Evolutionary conservation across 2,329 filamentous ascomycete species (phyloP).

Genomic region (Thelonectria blattea): DNA sequence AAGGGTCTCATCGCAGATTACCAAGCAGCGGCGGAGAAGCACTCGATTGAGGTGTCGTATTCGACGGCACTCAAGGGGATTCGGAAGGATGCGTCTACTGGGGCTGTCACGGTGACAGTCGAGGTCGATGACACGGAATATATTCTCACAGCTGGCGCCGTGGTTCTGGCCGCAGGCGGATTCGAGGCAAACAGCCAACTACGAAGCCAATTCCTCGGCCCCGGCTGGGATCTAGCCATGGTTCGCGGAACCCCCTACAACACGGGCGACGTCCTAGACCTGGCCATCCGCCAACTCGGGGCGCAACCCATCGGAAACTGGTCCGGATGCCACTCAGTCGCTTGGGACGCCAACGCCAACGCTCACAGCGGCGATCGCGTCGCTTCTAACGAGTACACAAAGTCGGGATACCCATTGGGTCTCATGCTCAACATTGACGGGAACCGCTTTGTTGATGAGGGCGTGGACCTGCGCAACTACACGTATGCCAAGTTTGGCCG

Average conservation of each 20-base stretch:
- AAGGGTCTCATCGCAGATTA: conserved; percentile 63
- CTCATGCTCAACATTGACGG: conserved; percentile 68
- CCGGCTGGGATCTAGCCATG: conserved; percentile 33
- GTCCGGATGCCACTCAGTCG: conserved; percentile 68
- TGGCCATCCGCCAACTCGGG: conserved; percentile 56
- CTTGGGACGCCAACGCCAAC: conserved; percentile 69
- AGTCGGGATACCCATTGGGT: conserved; percentile 71
- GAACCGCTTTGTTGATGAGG: conserved; percentile 70
- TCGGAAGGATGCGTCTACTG: conserved; percentile 33
- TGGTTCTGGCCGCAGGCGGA: conserved; percentile 66
- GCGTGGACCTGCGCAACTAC: conserved; percentile 68
- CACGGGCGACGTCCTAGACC: conserved; percentile 62
- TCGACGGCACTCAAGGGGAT: conserved; percentile 53
- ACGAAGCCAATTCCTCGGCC: conserved; percentile 59
- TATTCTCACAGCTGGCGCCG: conserved; percentile 45
- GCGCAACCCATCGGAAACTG: conserved; percentile 64
- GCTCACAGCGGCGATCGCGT: conserved; percentile 59
- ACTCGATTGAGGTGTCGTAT: conserved; percentile 53
- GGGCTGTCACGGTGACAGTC: not conserved
- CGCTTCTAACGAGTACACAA: conserved; percentile 72
- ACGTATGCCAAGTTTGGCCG: conserved; percentile 71
- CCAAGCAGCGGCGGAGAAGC: conserved; percentile 47
- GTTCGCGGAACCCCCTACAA: conserved; percentile 63
- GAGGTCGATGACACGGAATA: conserved; percentile 13
- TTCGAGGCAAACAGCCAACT: conserved; percentile 66